These are phyloP conservation scores for Aspergillus sojae DNA, from an alignment of 2,329 filamentous ascomycete species.

Conservation along the genomic window DNA sequence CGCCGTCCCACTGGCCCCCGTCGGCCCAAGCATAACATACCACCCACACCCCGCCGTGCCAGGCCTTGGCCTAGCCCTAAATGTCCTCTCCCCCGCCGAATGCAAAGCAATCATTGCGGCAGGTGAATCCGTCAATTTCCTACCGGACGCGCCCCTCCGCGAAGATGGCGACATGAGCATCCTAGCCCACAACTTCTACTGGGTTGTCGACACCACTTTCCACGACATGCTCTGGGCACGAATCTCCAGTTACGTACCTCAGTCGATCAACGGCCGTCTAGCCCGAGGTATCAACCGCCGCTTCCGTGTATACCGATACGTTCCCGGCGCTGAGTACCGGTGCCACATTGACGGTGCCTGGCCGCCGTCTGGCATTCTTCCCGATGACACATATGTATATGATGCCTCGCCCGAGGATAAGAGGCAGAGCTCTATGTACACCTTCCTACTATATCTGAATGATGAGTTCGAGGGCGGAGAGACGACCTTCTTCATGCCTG, in stretches of 20 bases:
- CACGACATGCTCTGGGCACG: constrained; percentile 66
- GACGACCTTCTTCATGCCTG: constrained; percentile 71
- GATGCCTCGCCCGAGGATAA: constrained; percentile 62
- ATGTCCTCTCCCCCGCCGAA: constrained; percentile 63
- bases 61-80: constrained; percentile 60
- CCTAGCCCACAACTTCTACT: constrained; percentile 74
- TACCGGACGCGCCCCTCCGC: constrained; percentile 68
- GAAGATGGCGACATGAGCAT: constrained; percentile 68
- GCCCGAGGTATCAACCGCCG: constrained; percentile 68
- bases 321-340: constrained; percentile 71
- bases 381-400: constrained; percentile 64
- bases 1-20: constrained; percentile 55
- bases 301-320: constrained; percentile 73
- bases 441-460: constrained; percentile 70
- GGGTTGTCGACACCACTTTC: constrained; percentile 67
- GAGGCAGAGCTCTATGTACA: constrained; percentile 69
- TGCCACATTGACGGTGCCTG: constrained; percentile 73
- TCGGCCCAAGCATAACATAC: constrained; percentile 53
- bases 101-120: constrained; percentile 69
- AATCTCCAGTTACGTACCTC: constrained; percentile 61
- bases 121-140: constrained; percentile 66
- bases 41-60: constrained; percentile 66
- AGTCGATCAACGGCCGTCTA: constrained; percentile 56
- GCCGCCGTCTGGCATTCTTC: constrained; percentile 68
- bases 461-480: constrained; percentile 73